Conservation (phyloP, 2,329 filamentous ascomycete genomes). For the Pseudogymnoascus destructans region DNA sequence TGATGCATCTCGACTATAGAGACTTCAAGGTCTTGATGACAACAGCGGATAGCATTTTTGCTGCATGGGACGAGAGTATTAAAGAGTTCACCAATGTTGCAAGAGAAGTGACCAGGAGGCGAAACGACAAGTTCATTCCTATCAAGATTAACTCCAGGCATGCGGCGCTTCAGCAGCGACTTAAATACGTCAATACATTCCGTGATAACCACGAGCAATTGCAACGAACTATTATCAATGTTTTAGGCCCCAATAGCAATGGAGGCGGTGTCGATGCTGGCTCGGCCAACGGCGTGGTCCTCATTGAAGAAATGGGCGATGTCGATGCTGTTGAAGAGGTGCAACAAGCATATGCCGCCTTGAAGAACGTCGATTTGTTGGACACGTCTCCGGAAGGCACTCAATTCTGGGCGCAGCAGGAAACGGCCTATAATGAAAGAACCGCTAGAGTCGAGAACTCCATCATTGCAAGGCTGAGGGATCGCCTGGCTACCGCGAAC, state of each 20-base stretch:
- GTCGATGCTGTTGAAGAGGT: constrained; percentile 97
- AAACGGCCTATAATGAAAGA: constrained; percentile 93
- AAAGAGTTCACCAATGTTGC: constrained; percentile 98
- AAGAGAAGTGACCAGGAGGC: constrained; percentile 80
- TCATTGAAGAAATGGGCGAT: constrained; percentile 90
- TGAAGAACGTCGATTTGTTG: constrained; percentile 89
- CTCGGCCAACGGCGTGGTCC: constrained; percentile 46
- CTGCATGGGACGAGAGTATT: constrained; percentile 85
- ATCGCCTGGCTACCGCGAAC: constrained; percentile 87
- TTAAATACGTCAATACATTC: constrained; percentile 91
- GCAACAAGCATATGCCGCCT: constrained; percentile 79
- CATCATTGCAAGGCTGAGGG: constrained; percentile 86
- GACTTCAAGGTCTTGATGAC: constrained; percentile 82
- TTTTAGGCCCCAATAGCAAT: constrained; percentile 65
- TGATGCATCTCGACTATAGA: constrained; percentile 84
- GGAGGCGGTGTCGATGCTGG: constrained; percentile 40
- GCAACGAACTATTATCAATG: constrained; percentile 88
- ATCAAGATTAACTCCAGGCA: constrained; percentile 92
- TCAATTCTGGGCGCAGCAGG: constrained; percentile 80
- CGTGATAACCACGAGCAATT: constrained; percentile 95
- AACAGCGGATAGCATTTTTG: constrained; percentile 74
- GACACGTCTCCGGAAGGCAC: constrained; percentile 87
- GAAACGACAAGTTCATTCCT: constrained; percentile 96
- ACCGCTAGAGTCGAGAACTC: constrained; percentile 97
- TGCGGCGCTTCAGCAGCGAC: constrained; percentile 72